phyloP scores from a whole-genome alignment of 371 early-diverging fungal species.

The Choanephora cucurbitarum region DNA sequence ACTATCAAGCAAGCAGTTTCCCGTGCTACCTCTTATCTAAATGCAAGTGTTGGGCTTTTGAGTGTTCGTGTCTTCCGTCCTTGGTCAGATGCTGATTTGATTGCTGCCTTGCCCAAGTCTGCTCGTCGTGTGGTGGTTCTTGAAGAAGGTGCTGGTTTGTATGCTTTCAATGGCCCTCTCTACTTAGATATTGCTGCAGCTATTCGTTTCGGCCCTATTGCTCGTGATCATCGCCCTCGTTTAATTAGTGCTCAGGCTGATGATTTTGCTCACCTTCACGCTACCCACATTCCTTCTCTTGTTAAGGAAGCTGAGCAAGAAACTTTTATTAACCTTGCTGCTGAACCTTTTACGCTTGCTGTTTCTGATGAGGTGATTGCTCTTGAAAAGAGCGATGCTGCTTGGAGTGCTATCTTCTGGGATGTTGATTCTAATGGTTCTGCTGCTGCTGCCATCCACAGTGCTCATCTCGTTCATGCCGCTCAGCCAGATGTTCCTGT shows the following conservation, averaged over 20 bases:
- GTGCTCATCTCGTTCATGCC: slow-evolving; percentile 47
- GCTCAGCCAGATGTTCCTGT: slow-evolving; percentile 33
- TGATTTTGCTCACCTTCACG: slow-evolving; percentile 35
- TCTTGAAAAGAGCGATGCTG: slow-evolving; percentile 25
- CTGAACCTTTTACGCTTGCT: slow-evolving; percentile 15
- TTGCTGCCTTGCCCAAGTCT: slow-evolving; percentile 64
- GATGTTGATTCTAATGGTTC: slow-evolving; percentile 60
- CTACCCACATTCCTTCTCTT: slow-evolving; percentile 45
- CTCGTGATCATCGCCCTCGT: slow-evolving; percentile 39
- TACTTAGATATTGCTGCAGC: slow-evolving; percentile 74
- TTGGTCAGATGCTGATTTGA: slow-evolving; percentile 75
- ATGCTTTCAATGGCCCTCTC: slow-evolving; percentile 61
- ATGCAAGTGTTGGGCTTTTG: slow-evolving; percentile 64
- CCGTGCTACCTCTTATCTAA: slow-evolving; percentile 22
- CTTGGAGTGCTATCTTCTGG: slow-evolving; percentile 66
- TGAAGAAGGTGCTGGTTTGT: slow-evolving; percentile 60
- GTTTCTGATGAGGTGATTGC: slow-evolving; percentile 16
- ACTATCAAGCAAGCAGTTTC: slow-evolving; percentile 47
- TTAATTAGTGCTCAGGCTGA: slow-evolving; percentile 50
- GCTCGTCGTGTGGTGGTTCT: slow-evolving; percentile 58
- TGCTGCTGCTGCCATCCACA: slow-evolving; percentile 53
- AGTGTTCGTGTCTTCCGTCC: slow-evolving; percentile 79
- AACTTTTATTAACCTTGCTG: slow-evolving; percentile 33
- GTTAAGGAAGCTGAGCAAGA: slow-evolving; percentile 42
- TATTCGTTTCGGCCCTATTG: slow-evolving; percentile 57